These are phyloP conservation scores for Saccharomycopsis vini DNA, from an alignment of 805 yeast genomes.

Conservation along the genomic window DNA sequence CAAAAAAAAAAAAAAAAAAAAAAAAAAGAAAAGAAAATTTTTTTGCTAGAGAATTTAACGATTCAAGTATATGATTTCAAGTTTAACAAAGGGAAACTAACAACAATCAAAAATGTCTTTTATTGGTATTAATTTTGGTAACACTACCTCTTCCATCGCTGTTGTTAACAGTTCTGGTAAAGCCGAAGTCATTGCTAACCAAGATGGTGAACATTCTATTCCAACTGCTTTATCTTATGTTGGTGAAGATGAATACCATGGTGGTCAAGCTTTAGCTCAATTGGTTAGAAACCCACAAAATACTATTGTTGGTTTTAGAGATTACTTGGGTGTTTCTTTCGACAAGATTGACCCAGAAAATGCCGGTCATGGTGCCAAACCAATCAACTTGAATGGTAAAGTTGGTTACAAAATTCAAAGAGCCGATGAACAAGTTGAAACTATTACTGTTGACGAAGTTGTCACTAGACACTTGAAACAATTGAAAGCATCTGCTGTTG, in stretches of 20 bases:
- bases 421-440: constrained; percentile 40
- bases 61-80: too few relatives aligned
- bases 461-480: constrained; percentile 76
- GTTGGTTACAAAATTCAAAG: constrained; percentile 54
- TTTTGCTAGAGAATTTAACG: too few relatives aligned
- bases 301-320: constrained; percentile 89
- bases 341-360: constrained; percentile 59
- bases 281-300: constrained; percentile 80
- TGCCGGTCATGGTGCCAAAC: constrained; percentile 58
- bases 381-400: constrained; percentile 54
- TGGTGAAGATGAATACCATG: constrained; percentile 94
- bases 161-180: constrained; percentile 77
- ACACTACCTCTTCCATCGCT: constrained; percentile 91
- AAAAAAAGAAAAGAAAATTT: too few relatives aligned
- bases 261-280: constrained; percentile 91
- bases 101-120: too few relatives aligned
- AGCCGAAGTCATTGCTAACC: constrained; percentile 96
- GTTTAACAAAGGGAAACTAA: too few relatives aligned
- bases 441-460: constrained; percentile 65
- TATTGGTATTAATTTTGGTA: constrained; percentile 94
- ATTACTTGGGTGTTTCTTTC: constrained; percentile 72
- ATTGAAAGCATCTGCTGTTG: constrained; percentile 82
- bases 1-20: too few relatives aligned
- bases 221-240: constrained; percentile 89
- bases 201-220: constrained; percentile 96